These are phyloP conservation scores for Filosporella fistucella DNA, from an alignment of 495 filamentous ascomycete species.

Conservation along the genomic window DNA sequence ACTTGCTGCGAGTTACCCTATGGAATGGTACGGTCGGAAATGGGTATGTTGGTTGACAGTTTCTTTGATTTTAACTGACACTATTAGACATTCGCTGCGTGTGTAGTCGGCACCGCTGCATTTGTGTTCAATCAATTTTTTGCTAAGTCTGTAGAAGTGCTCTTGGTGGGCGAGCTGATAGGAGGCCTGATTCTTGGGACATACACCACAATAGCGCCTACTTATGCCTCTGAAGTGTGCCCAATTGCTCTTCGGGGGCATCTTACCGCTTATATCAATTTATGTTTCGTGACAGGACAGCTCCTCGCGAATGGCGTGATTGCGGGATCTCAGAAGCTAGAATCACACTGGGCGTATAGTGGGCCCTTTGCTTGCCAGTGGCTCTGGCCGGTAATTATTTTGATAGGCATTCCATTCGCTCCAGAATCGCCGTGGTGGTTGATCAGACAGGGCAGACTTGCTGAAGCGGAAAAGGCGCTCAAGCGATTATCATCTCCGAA, in stretches of 20 bases:
- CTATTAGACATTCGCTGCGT: not conserved
- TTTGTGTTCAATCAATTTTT: constrained; percentile 54
- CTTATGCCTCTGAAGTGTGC: constrained; percentile 33
- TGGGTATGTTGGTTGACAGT: too few relatives aligned
- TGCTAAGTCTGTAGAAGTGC: constrained; percentile 50
- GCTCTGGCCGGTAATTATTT: constrained; percentile 67
- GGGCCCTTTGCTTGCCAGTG: constrained; percentile 47
- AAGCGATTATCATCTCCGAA: constrained; percentile 2
- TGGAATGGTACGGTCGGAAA: constrained; percentile 41
- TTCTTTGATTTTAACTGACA: too few relatives aligned
- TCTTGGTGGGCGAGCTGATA: constrained; percentile 63
- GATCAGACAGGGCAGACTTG: constrained; percentile 38
- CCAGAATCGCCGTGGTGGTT: constrained; percentile 79
- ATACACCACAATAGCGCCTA: constrained; percentile 47
- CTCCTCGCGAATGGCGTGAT: constrained; percentile 63
- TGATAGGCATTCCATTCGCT: constrained; percentile 61
- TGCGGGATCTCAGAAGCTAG: constrained; percentile 14
- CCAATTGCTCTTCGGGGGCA: constrained; percentile 15
- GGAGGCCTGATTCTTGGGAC: constrained; percentile 71
- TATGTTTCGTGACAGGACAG: constrained; percentile 64
- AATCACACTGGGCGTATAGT: constrained; percentile 38
- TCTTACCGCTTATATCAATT: constrained; percentile 34
- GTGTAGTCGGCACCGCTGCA: not conserved
- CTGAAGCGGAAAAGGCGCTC: constrained; percentile 7
- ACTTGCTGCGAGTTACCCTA: constrained; percentile 41